phyloP scores from a whole-genome alignment of 306 rosid genomes.

The Hippophae gyantsensis region DNA sequence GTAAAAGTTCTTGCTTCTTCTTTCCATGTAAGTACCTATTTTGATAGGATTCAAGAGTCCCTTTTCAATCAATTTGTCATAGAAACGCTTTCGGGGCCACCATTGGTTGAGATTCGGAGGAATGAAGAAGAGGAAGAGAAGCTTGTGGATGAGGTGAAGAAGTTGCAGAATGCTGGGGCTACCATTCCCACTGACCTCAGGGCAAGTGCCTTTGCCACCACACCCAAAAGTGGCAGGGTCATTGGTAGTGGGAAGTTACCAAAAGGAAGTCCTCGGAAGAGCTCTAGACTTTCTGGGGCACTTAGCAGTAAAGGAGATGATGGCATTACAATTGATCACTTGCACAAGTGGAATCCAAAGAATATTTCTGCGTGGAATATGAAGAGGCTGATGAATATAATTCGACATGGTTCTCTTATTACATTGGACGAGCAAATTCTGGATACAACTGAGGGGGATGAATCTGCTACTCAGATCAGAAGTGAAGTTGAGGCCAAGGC shows the following conservation, averaged over 20 bases:
- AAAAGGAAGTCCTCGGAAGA: conserved; percentile 30
- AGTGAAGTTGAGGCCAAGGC: conserved; percentile 73
- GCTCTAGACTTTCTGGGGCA: conserved; percentile 28
- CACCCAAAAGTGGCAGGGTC: conserved; percentile 31
- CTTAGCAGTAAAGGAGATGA: conserved; percentile 40
- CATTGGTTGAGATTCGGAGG: conserved; percentile 44
- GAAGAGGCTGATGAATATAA: conserved; percentile 77
- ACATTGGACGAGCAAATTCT: conserved; percentile 62
- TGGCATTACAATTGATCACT: conserved; percentile 59
- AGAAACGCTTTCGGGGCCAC: conserved; percentile 75
- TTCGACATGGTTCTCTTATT: conserved; percentile 52
- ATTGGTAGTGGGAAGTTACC: conserved; percentile 31
- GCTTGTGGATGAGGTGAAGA: conserved; percentile 61
- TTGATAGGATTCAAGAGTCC: conserved; percentile 79
- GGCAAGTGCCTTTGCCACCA: conserved; percentile 27
- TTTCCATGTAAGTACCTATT: conserved; percentile 72
- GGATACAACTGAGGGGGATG: conserved; percentile 39
- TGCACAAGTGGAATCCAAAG: conserved; percentile 61
- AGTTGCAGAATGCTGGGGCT: conserved; percentile 82
- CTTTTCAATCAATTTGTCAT: conserved; percentile 73
- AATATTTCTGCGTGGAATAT: conserved; percentile 92
- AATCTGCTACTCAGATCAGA: conserved; percentile 41
- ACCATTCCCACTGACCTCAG: conserved; percentile 62
- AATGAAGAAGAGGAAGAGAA: conserved; percentile 62
- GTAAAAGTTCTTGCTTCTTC: conserved; percentile 81